Evolutionary conservation across 768 basidiomycete genomes (phyloP).

Genomic region (Lactifluus subvellereus): DNA sequence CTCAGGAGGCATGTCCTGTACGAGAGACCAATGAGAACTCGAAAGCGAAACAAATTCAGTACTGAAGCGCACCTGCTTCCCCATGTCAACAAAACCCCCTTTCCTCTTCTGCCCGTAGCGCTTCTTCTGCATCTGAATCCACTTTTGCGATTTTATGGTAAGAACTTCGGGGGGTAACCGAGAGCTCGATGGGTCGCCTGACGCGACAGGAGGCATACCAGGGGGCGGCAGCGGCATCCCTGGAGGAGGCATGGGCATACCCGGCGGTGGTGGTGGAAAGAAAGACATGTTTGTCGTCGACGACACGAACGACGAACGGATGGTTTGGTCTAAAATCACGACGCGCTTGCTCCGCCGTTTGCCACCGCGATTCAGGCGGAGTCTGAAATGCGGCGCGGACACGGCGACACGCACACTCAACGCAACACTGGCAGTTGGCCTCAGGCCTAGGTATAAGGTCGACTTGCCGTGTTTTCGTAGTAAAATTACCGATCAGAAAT

Average conservation of each 20-base stretch:
- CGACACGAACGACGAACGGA: conserved; percentile 6
- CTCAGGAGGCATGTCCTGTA: conserved; percentile 89
- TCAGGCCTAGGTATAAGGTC: background rate
- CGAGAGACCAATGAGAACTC: conserved; percentile 24
- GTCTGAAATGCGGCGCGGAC: background rate
- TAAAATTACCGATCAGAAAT: background rate
- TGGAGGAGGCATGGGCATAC: conserved; percentile 29
- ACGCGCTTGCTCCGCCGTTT: conserved; percentile 12
- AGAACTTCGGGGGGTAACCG: conserved; percentile 63
- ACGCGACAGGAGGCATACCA: conserved; percentile 27
- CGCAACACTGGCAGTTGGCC: background rate
- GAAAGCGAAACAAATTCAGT: conserved; percentile 2
- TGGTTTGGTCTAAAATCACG: background rate
- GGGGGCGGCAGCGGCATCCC: conserved; percentile 33
- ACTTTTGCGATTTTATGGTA: conserved; percentile 91
- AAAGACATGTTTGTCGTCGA: conserved; percentile 24
- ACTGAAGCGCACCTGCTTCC: conserved; percentile 66
- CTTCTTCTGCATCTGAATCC: conserved; percentile 90
- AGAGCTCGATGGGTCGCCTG: conserved; percentile 34
- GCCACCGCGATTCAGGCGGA: conserved; percentile 14
- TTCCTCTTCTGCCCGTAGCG: conserved; percentile 88
- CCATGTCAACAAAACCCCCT: conserved; percentile 87
- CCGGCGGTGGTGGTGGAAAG: conserved; percentile 34
- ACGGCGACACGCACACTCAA: background rate
- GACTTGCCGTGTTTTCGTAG: background rate